These are phyloP conservation scores for Russula sp. DNA, from an alignment of 768 basidiomycete genomes.

Conservation along the genomic window DNA sequence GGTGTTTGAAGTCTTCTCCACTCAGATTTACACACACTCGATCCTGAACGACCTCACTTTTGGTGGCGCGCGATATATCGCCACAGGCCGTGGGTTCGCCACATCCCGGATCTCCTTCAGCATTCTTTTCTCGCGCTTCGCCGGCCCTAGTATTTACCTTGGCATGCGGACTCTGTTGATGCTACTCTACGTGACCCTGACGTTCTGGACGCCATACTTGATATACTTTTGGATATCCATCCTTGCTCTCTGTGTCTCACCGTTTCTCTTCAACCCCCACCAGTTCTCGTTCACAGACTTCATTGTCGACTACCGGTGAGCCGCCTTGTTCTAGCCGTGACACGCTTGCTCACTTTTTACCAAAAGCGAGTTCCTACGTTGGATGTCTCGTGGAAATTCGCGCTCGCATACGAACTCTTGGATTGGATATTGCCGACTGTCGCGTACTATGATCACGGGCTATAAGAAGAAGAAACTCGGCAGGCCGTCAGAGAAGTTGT, in stretches of 20 bases:
- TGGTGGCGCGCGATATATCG: conserved; percentile 97
- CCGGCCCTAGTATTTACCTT: conserved; percentile 96
- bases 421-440: conserved; percentile 98
- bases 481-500: conserved; percentile 94
- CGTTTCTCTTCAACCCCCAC: conserved; percentile 99
- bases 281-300: conserved; percentile 98
- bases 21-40: conserved; percentile 97
- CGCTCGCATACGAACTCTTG: conserved; percentile 96
- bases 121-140: conserved; percentile 96
- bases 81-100: conserved; percentile 97
- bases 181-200: conserved; percentile 88
- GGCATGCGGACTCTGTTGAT: conserved; percentile 90
- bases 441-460: conserved; percentile 98
- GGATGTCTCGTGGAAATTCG: conserved; percentile 99
- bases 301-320: conserved; percentile 87
- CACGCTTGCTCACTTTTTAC: not conserved
- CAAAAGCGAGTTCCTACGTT: conserved; percentile 85
- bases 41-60: conserved; percentile 96
- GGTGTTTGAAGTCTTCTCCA: conserved; percentile 95
- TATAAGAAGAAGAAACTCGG: conserved; percentile 98
- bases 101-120: conserved; percentile 92
- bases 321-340: not conserved
- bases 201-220: conserved; percentile 86
- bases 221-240: conserved; percentile 99
- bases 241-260: conserved; percentile 83